Conservation (phyloP, 352 stramenopile genomes). For the Globisporangium sylvaticum region DNA sequence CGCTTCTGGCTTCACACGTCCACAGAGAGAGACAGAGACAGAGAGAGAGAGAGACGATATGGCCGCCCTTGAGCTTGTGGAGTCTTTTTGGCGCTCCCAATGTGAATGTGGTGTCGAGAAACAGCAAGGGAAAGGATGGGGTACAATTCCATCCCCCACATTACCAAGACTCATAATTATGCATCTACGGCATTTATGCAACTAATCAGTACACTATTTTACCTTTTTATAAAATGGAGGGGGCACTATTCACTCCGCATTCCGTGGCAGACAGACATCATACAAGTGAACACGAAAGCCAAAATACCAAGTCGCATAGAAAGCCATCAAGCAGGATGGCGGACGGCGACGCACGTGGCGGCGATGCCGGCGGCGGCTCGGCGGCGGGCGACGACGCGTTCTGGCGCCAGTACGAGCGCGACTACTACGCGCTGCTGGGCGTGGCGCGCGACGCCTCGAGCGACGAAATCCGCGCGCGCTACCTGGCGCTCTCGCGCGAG, state of each 20-base stretch:
- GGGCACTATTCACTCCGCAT: constrained; percentile 6
- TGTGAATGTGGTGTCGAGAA: neutral
- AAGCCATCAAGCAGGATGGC: neutral
- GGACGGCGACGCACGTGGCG: constrained; percentile 1
- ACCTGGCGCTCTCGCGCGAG: constrained; percentile 70
- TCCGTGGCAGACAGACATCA: constrained; percentile 3
- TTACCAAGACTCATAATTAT: neutral
- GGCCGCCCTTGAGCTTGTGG: neutral
- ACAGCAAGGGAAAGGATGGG: neutral
- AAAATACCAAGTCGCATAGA: neutral
- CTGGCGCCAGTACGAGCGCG: constrained; percentile 61
- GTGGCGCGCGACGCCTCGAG: constrained; percentile 46
- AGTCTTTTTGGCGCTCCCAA: neutral
- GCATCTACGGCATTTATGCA: neutral
- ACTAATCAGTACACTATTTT: neutral
- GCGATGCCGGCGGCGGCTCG: neutral
- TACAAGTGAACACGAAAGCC: neutral
- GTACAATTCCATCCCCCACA: constrained; percentile 1
- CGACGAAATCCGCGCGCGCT: constrained; percentile 68
- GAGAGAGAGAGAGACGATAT: neutral
- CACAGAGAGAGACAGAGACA: neutral
- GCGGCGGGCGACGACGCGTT: constrained; percentile 23
- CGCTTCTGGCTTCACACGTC: neutral
- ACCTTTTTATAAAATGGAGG: neutral
- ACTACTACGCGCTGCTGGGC: constrained; percentile 84